Evolutionary conservation across 2,329 filamentous ascomycete species (phyloP).

Genomic region (Thermothelomyces thermophilus): DNA sequence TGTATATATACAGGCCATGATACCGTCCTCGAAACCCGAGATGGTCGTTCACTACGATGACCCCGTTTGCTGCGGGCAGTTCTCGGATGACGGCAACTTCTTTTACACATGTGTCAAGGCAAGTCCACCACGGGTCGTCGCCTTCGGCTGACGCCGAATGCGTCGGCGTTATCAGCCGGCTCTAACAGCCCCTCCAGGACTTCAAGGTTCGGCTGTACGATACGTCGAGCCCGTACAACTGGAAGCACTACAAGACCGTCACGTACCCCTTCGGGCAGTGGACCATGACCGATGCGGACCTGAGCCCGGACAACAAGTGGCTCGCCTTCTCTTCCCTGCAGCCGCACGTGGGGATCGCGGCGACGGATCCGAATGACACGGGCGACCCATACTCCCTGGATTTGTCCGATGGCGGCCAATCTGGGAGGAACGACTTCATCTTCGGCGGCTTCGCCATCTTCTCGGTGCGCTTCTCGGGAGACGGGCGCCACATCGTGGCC

Average conservation of each 20-base stretch:
- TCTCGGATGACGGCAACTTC: conserved; percentile 94
- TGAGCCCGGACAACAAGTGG: conserved; percentile 87
- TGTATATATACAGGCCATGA: conserved; percentile 57
- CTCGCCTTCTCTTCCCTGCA: conserved; percentile 88
- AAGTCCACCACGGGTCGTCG: not conserved
- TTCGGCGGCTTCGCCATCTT: conserved; percentile 60
- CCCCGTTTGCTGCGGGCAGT: conserved; percentile 90
- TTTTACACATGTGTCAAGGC: conserved; percentile 50
- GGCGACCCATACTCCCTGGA: conserved; percentile 77
- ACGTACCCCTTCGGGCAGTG: conserved; percentile 81
- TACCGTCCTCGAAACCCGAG: conserved; percentile 72
- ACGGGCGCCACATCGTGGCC: conserved; percentile 83
- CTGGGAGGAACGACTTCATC: conserved; percentile 24
- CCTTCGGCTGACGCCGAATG: not conserved
- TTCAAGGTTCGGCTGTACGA: conserved; percentile 97
- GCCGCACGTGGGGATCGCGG: conserved; percentile 74
- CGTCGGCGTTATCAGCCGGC: too few relatives aligned
- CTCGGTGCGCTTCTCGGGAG: conserved; percentile 87
- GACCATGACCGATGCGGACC: conserved; percentile 90
- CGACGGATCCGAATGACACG: conserved; percentile 75
- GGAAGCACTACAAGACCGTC: conserved; percentile 92
- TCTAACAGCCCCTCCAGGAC: conserved; percentile 52
- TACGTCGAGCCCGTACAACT: conserved; percentile 88
- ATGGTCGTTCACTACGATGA: conserved; percentile 82
- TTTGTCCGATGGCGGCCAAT: conserved; percentile 46